Percentiles rank a stretch among this genome's conserved stretches.
These are phyloP conservation scores for Cucurbita pepo DNA, from an alignment of 306 rosid genomes.

Conservation along the genomic window DNA sequence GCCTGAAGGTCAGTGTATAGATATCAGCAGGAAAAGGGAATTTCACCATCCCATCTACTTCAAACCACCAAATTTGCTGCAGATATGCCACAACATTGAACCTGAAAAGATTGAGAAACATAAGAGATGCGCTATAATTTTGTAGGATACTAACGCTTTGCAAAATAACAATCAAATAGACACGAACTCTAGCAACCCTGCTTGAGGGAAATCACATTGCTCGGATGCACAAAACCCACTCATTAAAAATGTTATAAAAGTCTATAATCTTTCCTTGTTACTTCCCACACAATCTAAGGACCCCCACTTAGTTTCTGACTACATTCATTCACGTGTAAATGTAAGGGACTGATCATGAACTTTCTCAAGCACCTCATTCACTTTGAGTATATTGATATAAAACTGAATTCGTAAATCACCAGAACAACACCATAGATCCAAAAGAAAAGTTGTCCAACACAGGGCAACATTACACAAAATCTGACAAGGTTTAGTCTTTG, in stretches of 20 bases:
- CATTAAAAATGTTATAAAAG: background rate
- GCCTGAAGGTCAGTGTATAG: conserved; percentile 70
- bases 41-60: conserved; percentile 65
- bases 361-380: background rate
- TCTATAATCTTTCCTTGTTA: background rate
- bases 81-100: conserved; percentile 64
- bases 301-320: background rate
- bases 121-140: background rate
- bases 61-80: conserved; percentile 98
- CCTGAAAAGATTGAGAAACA: conserved; percentile 39
- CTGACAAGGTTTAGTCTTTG: background rate
- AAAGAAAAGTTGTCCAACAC: background rate
- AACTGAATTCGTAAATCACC: background rate
- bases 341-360: background rate
- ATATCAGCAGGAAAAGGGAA: conserved; percentile 73
- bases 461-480: background rate
- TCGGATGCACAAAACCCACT: background rate
- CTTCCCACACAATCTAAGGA: background rate
- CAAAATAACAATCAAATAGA: background rate
- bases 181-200: background rate
- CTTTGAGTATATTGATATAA: background rate
- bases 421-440: background rate
- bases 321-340: background rate
- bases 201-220: background rate
- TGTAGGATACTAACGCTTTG: background rate